phyloP scores from a whole-genome alignment of 495 filamentous ascomycete species.

The Cenococcum geophilum region DNA sequence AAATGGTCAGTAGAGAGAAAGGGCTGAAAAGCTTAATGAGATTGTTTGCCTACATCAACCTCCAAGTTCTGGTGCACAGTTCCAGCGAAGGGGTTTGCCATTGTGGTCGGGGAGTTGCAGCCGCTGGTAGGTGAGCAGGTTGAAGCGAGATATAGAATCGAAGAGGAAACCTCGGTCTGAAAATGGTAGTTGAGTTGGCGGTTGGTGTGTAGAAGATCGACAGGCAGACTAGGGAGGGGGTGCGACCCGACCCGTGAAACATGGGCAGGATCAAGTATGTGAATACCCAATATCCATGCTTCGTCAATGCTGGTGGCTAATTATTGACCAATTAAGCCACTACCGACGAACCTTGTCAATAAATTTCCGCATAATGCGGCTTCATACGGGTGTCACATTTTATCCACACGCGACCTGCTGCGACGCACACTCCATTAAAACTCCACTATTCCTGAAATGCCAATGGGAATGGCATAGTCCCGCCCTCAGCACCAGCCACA shows the following conservation, averaged over 20 bases:
- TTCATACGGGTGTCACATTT: background rate
- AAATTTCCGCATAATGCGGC: too few species aligned
- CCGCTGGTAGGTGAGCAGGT: background rate
- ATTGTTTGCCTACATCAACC: slow-evolving; percentile 16
- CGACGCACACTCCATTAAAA: background rate
- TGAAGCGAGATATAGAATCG: background rate
- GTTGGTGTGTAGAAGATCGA: background rate
- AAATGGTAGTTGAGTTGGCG: background rate
- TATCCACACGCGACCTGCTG: background rate
- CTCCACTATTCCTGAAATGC: background rate
- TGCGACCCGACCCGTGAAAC: background rate
- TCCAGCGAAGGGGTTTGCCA: background rate
- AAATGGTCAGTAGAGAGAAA: background rate
- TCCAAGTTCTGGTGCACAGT: slow-evolving; percentile 21
- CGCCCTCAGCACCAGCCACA: background rate
- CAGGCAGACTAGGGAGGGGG: background rate
- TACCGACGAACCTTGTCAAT: too few species aligned
- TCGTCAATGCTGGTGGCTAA: background rate
- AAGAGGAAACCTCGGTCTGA: background rate
- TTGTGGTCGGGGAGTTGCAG: background rate
- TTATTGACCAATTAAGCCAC: background rate
- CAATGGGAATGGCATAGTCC: background rate
- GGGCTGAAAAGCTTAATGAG: background rate
- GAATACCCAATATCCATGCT: too few species aligned
- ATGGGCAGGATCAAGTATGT: background rate